phyloP scores from a whole-genome alignment of 495 filamentous ascomycete genomes.

The Podospora pseudoanserina region DNA sequence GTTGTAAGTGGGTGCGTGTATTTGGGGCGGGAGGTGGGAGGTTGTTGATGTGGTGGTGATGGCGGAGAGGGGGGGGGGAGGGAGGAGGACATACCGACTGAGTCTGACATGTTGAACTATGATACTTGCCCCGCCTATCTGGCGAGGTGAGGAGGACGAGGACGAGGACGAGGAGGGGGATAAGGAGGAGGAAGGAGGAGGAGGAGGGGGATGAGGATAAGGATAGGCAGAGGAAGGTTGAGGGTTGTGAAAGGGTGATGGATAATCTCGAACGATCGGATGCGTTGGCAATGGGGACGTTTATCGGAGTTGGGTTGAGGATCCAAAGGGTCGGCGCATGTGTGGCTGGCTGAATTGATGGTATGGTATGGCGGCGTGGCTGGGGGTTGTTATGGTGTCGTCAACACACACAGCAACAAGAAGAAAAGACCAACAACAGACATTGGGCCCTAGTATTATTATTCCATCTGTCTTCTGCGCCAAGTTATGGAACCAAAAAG shows the following conservation, averaged over 20 bases:
- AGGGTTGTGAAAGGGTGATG: neutral
- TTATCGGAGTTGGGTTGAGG: slow-evolving; percentile 9
- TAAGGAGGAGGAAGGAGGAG: neutral
- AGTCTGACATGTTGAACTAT: slow-evolving; percentile 20
- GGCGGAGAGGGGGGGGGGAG: neutral
- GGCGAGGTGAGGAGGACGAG: neutral
- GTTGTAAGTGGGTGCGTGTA: slow-evolving; percentile 17
- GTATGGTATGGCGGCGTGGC: neutral
- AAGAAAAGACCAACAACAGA: too few relatives aligned
- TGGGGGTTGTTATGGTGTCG: neutral
- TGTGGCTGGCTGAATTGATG: neutral
- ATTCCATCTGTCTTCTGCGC: too few relatives aligned
- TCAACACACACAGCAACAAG: neutral
- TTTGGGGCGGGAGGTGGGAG: neutral
- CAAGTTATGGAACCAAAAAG: too few relatives aligned
- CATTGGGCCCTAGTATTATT: too few relatives aligned
- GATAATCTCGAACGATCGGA: neutral
- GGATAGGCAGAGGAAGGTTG: neutral
- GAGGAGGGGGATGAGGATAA: slow-evolving; percentile 2
- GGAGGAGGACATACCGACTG: slow-evolving; percentile 20
- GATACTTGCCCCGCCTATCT: neutral
- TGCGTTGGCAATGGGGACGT: slow-evolving; percentile 1
- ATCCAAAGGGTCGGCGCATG: slow-evolving; percentile 5
- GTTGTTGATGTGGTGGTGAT: slow-evolving; percentile 7
- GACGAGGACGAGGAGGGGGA: neutral